A percentile compares a stretch with the other conserved stretches of the same genome.
phyloP scores from a whole-genome alignment of 2,329 filamentous ascomycete genomes.

The Fusarium chuoi region DNA sequence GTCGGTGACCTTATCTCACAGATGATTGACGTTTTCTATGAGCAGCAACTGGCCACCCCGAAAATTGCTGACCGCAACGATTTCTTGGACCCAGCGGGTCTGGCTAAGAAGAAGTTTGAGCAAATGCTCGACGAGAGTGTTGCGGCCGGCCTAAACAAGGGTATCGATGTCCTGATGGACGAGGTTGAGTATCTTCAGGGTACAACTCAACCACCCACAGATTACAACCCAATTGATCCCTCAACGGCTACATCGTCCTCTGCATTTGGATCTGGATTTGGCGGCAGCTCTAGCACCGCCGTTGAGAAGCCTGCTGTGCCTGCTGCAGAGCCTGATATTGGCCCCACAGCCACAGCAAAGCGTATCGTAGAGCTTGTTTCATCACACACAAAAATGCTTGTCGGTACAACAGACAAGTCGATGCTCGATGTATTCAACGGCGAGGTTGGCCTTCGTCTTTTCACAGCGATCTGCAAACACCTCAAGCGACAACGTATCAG shows the following conservation, averaged over 20 bases:
- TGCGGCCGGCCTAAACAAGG: slow-evolving; percentile 94
- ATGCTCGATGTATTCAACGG: slow-evolving; percentile 99
- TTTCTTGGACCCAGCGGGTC: slow-evolving; percentile 89
- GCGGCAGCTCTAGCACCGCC: slow-evolving; percentile 32
- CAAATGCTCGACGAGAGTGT: slow-evolving; percentile 98
- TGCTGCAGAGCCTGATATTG: slow-evolving; percentile 58
- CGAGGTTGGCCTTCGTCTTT: slow-evolving; percentile 93
- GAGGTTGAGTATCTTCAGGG: slow-evolving; percentile 96
- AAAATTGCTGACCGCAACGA: slow-evolving; percentile 92
- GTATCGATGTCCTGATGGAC: slow-evolving; percentile 97
- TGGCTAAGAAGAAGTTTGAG: slow-evolving; percentile 98
- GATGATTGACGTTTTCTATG: slow-evolving; percentile 99
- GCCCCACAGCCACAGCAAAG: slow-evolving; percentile 81
- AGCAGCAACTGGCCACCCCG: slow-evolving; percentile 87
- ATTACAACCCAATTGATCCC: slow-evolving; percentile 80
- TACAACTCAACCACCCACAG: slow-evolving; percentile 84
- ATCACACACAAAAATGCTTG: slow-evolving; percentile 90
- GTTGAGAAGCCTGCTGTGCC: slow-evolving; percentile 42
- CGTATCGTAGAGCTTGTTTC: slow-evolving; percentile 87
- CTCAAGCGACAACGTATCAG: slow-evolving; percentile 95
- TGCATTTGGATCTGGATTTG: slow-evolving; percentile 24
- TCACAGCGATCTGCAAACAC: slow-evolving; percentile 94
- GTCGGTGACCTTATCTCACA: slow-evolving; percentile 97
- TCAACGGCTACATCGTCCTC: slow-evolving; percentile 28
- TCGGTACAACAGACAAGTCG: slow-evolving; percentile 95